Evolutionary conservation across 2,329 filamentous ascomycete species (phyloP), one percentile per base, ranked within the genome.

Genomic region (Conoideocrella luteorostrata): DNA sequence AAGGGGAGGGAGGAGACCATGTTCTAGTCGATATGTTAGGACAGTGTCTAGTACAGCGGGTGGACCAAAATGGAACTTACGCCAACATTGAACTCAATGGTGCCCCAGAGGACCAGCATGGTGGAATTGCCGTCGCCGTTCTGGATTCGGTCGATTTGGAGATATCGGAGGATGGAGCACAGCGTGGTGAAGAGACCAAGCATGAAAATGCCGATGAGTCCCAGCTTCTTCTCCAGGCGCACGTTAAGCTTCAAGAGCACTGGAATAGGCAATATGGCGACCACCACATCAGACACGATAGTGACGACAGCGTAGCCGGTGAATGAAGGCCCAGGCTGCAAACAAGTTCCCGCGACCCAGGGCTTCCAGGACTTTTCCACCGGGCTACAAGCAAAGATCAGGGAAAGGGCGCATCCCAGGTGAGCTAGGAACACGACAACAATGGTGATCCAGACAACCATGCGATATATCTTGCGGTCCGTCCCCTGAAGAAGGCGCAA

Each of bases 51-150:
- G 20, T 3, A 13, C 15, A 4, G 28, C 43, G 40, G n/a, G 34
- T n/a, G 12, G 32, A 34, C 37, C 17, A 18, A 26, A 12, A 10
- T 7, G 13, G 3, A 2, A 53, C 71, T 54, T 65, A 77, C 74
- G 10, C 75, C 74, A 23, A 77, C 67, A 49, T 78, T 77, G 56
- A 78, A 74, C 53, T 78, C 75, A 44, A 78, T 72, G 2, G 69
- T 72, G 4, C 75, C 75, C 74, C 74, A 78, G 1, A 78, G 58
- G 1, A 78, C 65, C 10, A 78, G 61, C 68, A 75, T 72, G 4
- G 75, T 77, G 0, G 74, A 76, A 50, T 77, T 74, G 7, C 74
- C 72, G 29, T 76, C 71, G 2, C 70, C 71, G 11, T 60, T 58
- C 13, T 71, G 68, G 30, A 78, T 73, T 0, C 66, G 60, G 47